Percentiles rank a stretch among this genome's conserved stretches.
These are phyloP conservation scores for Pulicaria dysenterica DNA, from an alignment of 129 eudicot genomes.

Conservation along the genomic window DNA sequence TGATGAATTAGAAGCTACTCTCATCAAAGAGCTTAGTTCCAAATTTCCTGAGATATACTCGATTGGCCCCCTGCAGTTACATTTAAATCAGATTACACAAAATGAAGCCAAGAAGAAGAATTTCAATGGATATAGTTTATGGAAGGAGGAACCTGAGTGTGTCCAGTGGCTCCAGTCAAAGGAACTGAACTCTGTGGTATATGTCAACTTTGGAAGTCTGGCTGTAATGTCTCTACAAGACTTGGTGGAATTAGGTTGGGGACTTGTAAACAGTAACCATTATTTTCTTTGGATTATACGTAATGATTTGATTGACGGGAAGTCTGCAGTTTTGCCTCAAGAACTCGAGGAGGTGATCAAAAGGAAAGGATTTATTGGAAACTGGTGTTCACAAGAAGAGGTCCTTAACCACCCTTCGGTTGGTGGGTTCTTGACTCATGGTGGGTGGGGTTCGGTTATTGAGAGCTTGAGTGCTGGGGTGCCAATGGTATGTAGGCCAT, in stretches of 20 bases:
- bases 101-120: not conserved
- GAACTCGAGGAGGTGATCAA: conserved; percentile 24
- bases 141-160: conserved; percentile 40
- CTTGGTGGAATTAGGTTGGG: conserved; percentile 32
- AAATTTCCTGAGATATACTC: conserved; percentile 21
- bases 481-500: conserved; percentile 37
- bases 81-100: conserved; percentile 12
- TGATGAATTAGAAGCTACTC: conserved; percentile 22
- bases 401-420: conserved; percentile 28
- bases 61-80: conserved; percentile 32
- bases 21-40: conserved; percentile 26
- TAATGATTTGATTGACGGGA: conserved; percentile 32
- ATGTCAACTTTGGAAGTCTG: conserved; percentile 45
- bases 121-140: conserved; percentile 32
- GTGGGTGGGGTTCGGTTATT: conserved; percentile 35
- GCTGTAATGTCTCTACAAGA: conserved; percentile 27
- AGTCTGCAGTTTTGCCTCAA: conserved; percentile 12
- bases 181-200: conserved; percentile 32
- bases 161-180: conserved; percentile 37
- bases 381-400: conserved; percentile 38
- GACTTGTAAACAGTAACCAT: conserved; percentile 38
- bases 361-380: conserved; percentile 25
- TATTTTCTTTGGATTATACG: conserved; percentile 39
- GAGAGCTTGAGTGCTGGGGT: conserved; percentile 37
- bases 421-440: conserved; percentile 40